Percentiles rank a stretch among this genome's conserved stretches.
Conservation (phyloP, 1,284 basidiomycete species). For the Malassezia cuniculi region DNA sequence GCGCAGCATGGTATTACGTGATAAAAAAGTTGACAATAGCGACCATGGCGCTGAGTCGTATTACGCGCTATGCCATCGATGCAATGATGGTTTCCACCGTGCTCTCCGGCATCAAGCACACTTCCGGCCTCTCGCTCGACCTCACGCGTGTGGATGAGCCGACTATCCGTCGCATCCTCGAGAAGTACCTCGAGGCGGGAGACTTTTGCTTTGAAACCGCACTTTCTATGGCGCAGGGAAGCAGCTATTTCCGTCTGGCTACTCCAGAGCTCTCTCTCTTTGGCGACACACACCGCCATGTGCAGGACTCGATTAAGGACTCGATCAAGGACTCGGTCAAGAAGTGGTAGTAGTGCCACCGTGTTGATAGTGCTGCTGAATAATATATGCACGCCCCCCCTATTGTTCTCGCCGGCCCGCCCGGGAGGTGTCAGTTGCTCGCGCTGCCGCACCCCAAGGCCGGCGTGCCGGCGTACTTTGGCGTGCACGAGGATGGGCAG, state of each 20-base stretch:
- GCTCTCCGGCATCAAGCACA: conserved; percentile 76
- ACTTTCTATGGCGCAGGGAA: conserved; percentile 15
- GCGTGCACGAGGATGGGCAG: not conserved
- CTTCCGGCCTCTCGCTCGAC: conserved; percentile 45
- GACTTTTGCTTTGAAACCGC: conserved; percentile 64
- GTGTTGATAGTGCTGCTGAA: not conserved
- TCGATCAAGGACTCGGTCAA: too few species aligned
- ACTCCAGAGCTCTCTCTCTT: conserved; percentile 3
- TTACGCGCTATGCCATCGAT: conserved; percentile 73
- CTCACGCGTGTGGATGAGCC: conserved; percentile 48
- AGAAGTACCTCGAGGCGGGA: conserved; percentile 71
- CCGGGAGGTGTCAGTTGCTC: conserved; percentile 1
- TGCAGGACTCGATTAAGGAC: not conserved
- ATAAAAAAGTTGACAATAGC: too few species aligned
- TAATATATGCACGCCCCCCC: not conserved
- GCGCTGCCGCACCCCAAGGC: conserved; percentile 10
- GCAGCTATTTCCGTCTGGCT: conserved; percentile 9
- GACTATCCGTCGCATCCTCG: conserved; percentile 60
- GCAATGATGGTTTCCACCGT: conserved; percentile 75
- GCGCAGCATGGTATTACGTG: not conserved
- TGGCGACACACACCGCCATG: not conserved
- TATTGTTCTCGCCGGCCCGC: conserved; percentile 2
- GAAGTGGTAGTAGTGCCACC: not conserved
- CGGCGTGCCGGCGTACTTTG: conserved; percentile 9
- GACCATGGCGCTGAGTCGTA: conserved; percentile 51